Conservation (phyloP, 257 asterid genomes). For the Verbascum thapsus region DNA sequence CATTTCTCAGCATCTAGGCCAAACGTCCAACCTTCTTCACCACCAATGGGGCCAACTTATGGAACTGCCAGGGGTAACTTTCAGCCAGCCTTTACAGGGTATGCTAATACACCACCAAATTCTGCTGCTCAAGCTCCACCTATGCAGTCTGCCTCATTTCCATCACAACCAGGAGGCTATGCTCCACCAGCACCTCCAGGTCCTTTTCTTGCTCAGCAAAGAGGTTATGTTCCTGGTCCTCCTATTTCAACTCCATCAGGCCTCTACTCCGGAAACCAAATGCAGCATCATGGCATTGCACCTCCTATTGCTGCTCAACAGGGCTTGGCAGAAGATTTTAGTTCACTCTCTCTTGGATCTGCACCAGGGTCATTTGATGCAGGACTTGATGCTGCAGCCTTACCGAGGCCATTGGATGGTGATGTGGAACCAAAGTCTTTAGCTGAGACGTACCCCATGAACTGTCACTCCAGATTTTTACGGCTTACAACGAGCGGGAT, state of each 20-base stretch:
- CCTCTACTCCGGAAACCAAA: constrained; percentile 47
- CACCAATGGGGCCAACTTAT: constrained; percentile 54
- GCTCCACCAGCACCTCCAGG: constrained; percentile 49
- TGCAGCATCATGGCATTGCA: constrained; percentile 50
- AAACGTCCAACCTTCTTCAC: constrained; percentile 64
- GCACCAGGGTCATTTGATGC: constrained; percentile 86
- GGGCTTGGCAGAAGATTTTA: constrained; percentile 79
- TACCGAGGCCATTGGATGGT: constrained; percentile 94
- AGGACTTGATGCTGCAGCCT: constrained; percentile 67
- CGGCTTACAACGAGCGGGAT: constrained; percentile 75
- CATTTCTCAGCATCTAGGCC: constrained; percentile 47
- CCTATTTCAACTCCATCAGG: constrained; percentile 48
- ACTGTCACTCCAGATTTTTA: constrained; percentile 68
- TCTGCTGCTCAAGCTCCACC: constrained; percentile 56
- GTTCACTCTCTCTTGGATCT: constrained; percentile 74
- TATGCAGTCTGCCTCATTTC: constrained; percentile 47
- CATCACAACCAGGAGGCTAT: constrained; percentile 62
- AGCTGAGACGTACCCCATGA: constrained; percentile 72
- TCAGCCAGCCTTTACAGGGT: constrained; percentile 70
- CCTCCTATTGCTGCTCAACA: constrained; percentile 55
- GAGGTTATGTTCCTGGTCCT: constrained; percentile 65
- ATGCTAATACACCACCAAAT: constrained; percentile 55
- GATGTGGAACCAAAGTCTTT: constrained; percentile 60
- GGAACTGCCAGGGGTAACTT: constrained; percentile 52
- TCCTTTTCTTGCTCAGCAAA: constrained; percentile 51